phyloP scores from a whole-genome alignment of 306 rosid species.

The Pyrus pyrifolia region DNA sequence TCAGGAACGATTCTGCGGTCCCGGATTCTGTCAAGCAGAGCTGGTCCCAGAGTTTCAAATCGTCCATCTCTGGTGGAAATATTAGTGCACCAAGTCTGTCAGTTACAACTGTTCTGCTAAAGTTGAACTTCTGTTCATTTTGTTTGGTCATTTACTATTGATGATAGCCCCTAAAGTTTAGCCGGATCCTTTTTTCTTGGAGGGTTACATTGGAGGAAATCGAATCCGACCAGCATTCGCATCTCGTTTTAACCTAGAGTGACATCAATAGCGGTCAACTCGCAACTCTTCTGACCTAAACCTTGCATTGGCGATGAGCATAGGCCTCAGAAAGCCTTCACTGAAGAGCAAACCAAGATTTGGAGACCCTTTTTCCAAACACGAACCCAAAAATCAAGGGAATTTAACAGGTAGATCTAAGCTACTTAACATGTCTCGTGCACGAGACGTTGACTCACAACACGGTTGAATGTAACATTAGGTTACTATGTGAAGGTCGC shows the following conservation, averaged over 20 bases:
- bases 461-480: neutral
- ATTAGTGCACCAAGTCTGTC: conserved; percentile 5
- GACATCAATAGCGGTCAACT: no score
- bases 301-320: neutral
- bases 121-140: neutral
- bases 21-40: conserved; percentile 37
- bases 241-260: no score
- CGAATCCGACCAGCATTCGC: no score
- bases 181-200: neutral
- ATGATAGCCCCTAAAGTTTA: neutral
- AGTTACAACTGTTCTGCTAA: conserved; percentile 15
- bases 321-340: neutral
- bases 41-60: conserved; percentile 50
- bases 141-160: neutral
- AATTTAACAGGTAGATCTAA: no score
- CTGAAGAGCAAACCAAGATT: neutral
- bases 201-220: no score
- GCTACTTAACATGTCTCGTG: no score
- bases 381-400: neutral
- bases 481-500: no score
- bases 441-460: neutral
- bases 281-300: neutral
- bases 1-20: conserved; percentile 24
- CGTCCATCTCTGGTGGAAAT: conserved; percentile 17
- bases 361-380: neutral